phyloP scores from a whole-genome alignment of 805 yeast genomes.

The Wickerhamomyces xylosicus region DNA sequence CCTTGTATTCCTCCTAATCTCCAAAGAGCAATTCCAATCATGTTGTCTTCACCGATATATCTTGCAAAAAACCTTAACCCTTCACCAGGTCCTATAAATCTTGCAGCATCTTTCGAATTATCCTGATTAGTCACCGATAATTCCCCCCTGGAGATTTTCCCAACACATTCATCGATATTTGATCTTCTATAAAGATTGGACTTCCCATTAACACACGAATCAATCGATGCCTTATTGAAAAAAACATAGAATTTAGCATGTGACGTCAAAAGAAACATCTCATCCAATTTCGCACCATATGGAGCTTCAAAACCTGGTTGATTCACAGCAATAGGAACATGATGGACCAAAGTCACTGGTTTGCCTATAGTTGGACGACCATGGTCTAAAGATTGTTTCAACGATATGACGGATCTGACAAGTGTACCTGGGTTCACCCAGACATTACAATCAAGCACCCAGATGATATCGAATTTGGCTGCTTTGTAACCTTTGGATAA shows the following conservation, averaged over 20 bases:
- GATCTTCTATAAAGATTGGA: slow-evolving; percentile 68
- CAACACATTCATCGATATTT: slow-evolving; percentile 50
- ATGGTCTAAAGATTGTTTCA: slow-evolving; percentile 39
- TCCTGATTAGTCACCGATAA: slow-evolving; percentile 23
- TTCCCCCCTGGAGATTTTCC: slow-evolving; percentile 23
- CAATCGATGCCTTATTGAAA: slow-evolving; percentile 61
- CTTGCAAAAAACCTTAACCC: slow-evolving; percentile 65
- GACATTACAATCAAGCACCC: slow-evolving; percentile 84
- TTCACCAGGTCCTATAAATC: slow-evolving; percentile 22
- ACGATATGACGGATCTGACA: slow-evolving; percentile 48
- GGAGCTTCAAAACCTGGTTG: slow-evolving; percentile 6
- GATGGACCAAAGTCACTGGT: slow-evolving; percentile 65
- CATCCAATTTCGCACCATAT: slow-evolving; percentile 66
- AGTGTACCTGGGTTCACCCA: slow-evolving; percentile 63
- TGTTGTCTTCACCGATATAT: slow-evolving; percentile 86
- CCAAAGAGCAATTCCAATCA: slow-evolving; percentile 87
- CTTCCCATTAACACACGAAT: slow-evolving; percentile 90
- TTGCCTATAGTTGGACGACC: slow-evolving; percentile 28
- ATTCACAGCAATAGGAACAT: slow-evolving; percentile 56
- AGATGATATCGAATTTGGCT: slow-evolving; percentile 64
- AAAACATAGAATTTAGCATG: slow-evolving; percentile 81
- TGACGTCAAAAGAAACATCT: slow-evolving; percentile 73
- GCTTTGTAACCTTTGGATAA: slow-evolving; percentile 65
- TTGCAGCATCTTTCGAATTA: slow-evolving; percentile 25
- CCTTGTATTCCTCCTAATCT: slow-evolving; percentile 62